Evolutionary conservation across 345 rosid genomes (phyloP).

Genomic region (Cardamine chenopodiifolia): DNA sequence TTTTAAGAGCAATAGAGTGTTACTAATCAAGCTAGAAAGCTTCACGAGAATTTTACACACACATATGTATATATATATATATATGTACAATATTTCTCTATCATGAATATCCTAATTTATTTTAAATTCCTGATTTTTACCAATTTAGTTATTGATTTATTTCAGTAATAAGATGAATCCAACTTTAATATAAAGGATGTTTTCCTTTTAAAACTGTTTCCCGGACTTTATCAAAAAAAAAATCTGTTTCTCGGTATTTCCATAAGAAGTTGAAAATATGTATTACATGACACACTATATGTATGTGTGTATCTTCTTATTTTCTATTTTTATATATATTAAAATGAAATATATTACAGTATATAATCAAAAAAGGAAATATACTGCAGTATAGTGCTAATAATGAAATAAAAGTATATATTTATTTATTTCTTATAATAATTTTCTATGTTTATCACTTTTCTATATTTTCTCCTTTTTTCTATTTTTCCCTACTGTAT

Average conservation of each 20-base stretch:
- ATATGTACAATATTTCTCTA: no score
- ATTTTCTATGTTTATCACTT: neutral
- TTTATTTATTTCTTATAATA: neutral
- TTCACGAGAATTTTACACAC: neutral
- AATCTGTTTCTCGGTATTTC: neutral
- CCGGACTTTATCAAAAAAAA: no score
- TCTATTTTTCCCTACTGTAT: neutral
- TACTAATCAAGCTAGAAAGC: conserved; percentile 11
- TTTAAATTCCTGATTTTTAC: conserved; percentile 13
- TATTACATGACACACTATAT: no score
- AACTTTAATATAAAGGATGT: neutral
- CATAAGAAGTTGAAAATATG: conserved; percentile 4
- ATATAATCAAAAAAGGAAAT: neutral
- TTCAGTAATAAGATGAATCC: conserved; percentile 7
- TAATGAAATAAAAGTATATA: neutral
- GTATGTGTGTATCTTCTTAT: conserved; percentile 16
- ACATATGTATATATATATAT: neutral
- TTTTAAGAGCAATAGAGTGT: neutral
- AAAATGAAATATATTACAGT: neutral
- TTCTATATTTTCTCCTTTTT: neutral
- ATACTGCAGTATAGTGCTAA: neutral
- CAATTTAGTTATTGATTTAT: conserved; percentile 27
- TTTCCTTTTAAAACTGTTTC: neutral
- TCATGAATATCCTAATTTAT: neutral
- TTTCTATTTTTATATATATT: neutral